Base-by-base conservation (phyloP, 139 green algal species). In the Helicosporidium sp. region DNA sequence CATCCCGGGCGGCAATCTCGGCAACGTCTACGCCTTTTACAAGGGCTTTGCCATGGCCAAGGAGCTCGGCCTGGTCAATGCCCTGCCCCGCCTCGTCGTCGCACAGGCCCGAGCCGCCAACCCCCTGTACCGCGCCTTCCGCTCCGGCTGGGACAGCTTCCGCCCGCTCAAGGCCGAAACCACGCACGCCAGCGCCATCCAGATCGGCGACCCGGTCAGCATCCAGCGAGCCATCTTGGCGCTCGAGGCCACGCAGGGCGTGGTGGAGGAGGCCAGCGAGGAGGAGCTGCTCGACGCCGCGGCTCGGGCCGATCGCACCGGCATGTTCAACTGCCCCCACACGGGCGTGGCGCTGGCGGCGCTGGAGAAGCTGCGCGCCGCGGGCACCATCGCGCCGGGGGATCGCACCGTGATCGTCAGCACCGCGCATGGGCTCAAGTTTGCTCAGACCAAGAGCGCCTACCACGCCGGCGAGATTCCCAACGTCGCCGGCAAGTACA, bases 1-100 rank as follows among this genome's bases (percentile, higher is more conserved):
- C 70, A 93, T 97, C 58, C 83, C 84, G 3, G 82, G 86, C 49
- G 89, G 90, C 58, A 99, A 99, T 77, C 74, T 99, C 26, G 90
- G 90, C 58, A 99, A 99, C 79, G 79, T 99, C 43, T 99, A 97
- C 62, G 90, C 90, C 13, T 99, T 99, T 60, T 97, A 96, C 83
- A 99, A 99, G 73, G 80, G 80, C 31, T 91, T 91, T 62, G 68
- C 80, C 48, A 81, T 88, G 80, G 80, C 67, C 70, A 73, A 69
- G 55, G 89, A 99, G 24, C 73, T 99, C 46, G 90, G 90, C 26
- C 66, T 99, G 26, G 68, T 82, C 12, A 73, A 94, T 63, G 51
- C 61, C 15, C 74, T 99, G 41, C 90, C 90, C 3, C 73, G 89
- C n/a, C 65, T 99, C 49, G 90, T 97, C 22, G 75, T 70, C 29